Percentiles rank a stretch among this genome's conserved stretches.
phyloP scores from a whole-genome alignment of 345 rosid genomes.

The Eucalyptus polybractea region DNA sequence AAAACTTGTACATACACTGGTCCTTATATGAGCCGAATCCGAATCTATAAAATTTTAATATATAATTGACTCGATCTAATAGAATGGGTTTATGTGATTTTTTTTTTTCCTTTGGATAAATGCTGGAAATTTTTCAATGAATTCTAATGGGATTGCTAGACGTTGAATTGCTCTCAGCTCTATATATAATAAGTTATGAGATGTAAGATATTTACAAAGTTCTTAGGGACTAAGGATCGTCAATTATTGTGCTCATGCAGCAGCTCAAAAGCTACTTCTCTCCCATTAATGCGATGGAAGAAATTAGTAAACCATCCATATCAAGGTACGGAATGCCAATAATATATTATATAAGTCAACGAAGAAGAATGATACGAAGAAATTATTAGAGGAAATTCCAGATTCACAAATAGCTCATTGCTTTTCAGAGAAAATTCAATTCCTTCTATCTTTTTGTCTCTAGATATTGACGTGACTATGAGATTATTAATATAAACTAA shows the following conservation, averaged over 20 bases:
- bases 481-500: not conserved
- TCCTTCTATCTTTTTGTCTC: not conserved
- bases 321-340: not conserved
- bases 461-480: not conserved
- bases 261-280: not conserved
- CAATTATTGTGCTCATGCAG: not conserved
- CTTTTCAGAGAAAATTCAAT: not conserved
- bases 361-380: not conserved
- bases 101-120: not conserved
- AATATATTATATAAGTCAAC: not conserved
- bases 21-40: not conserved
- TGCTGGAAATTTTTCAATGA: not conserved
- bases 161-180: no score
- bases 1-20: not conserved
- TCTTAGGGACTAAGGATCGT: rapidly evolving
- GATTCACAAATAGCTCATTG: not conserved
- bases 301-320: not conserved
- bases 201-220: not conserved
- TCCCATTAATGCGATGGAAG: not conserved
- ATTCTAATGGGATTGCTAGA: not conserved
- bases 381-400: not conserved
- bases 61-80: not conserved
- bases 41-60: not conserved
- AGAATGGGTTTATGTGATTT: not conserved
- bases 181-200: not conserved